A percentile compares a stretch with the other conserved stretches of the same genome.
These are phyloP conservation scores for Simplicillium aogashimaense DNA, from an alignment of 2,329 filamentous ascomycete genomes.

Conservation along the genomic window DNA sequence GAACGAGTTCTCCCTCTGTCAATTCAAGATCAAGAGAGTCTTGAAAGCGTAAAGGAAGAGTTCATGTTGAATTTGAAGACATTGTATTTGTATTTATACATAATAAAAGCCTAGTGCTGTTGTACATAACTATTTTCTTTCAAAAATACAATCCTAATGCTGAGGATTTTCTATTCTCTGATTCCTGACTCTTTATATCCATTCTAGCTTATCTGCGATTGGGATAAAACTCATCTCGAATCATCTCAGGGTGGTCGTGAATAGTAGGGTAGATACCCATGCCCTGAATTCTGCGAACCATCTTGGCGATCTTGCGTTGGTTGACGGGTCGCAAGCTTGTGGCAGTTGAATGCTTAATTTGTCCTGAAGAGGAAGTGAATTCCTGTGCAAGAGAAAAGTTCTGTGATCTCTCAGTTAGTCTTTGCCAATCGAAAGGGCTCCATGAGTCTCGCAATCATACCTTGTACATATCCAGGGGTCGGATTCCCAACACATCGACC, in stretches of 20 bases:
- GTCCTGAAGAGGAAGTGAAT: slow-evolving; percentile 74
- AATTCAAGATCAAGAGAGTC: slow-evolving; percentile 38
- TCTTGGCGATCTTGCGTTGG: slow-evolving; percentile 88
- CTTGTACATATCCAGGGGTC: slow-evolving; percentile 80
- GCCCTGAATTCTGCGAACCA: slow-evolving; percentile 78
- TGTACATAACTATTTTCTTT: slow-evolving; percentile 1
- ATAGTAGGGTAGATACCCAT: slow-evolving; percentile 88
- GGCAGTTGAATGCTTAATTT: slow-evolving; percentile 65
- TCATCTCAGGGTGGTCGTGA: slow-evolving; percentile 76
- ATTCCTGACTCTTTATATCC: no score
- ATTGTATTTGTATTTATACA: slow-evolving; percentile 11
- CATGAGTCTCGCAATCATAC: slow-evolving; percentile 35
- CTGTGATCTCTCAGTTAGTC: slow-evolving; percentile 31
- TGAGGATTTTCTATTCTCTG: no score
- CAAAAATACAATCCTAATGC: neutral
- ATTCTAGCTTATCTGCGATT: neutral
- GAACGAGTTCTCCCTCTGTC: slow-evolving; percentile 32
- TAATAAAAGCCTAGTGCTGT: slow-evolving; percentile 6
- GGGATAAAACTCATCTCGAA: slow-evolving; percentile 34
- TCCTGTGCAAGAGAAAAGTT: slow-evolving; percentile 90
- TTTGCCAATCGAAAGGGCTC: neutral
- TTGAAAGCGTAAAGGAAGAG: slow-evolving; percentile 30
- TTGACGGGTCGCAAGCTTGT: slow-evolving; percentile 82
- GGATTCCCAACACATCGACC: slow-evolving; percentile 69
- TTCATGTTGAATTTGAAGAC: neutral